A percentile compares a stretch with the other conserved stretches of the same genome.
These are phyloP conservation scores for Aspergillus quadricinctus DNA, from an alignment of 2,329 filamentous ascomycete genomes.

Conservation along the genomic window DNA sequence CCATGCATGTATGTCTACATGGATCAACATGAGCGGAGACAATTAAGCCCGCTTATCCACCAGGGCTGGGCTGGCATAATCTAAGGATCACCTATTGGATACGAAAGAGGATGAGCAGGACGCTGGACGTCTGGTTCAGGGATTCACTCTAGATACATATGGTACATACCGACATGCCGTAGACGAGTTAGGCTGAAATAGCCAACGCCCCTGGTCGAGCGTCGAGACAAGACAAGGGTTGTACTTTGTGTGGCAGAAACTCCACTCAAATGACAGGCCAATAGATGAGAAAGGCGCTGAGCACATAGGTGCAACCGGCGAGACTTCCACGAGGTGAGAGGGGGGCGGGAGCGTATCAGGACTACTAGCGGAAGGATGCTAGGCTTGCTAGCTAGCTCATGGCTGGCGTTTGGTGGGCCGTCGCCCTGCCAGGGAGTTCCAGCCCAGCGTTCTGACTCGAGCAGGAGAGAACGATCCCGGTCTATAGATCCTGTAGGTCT, in stretches of 20 bases:
- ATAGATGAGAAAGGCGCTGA: constrained; percentile 11
- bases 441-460: constrained; percentile 15
- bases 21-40: constrained; percentile 16
- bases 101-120: constrained; percentile 14
- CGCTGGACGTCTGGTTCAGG: constrained; percentile 18
- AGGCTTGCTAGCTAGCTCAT: constrained; percentile 16
- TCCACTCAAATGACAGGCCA: constrained; percentile 17
- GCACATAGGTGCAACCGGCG: constrained; percentile 10
- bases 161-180: neutral
- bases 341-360: constrained; percentile 8
- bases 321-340: constrained; percentile 19
- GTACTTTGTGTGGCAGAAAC: constrained; percentile 22
- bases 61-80: constrained; percentile 12
- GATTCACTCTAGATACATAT: constrained; percentile 8
- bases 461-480: constrained; percentile 7
- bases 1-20: constrained; percentile 5
- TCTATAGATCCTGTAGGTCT: constrained; percentile 1
- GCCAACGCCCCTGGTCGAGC: constrained; percentile 14
- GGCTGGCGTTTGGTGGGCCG: constrained; percentile 14
- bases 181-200: neutral
- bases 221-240: constrained; percentile 9
- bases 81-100: constrained; percentile 20
- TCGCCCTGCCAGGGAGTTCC: constrained; percentile 11
- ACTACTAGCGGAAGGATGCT: constrained; percentile 18
- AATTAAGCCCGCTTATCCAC: constrained; percentile 16